Evolutionary conservation across 345 rosid species (phyloP).

Genomic region (Erysimum cheiranthoides): DNA sequence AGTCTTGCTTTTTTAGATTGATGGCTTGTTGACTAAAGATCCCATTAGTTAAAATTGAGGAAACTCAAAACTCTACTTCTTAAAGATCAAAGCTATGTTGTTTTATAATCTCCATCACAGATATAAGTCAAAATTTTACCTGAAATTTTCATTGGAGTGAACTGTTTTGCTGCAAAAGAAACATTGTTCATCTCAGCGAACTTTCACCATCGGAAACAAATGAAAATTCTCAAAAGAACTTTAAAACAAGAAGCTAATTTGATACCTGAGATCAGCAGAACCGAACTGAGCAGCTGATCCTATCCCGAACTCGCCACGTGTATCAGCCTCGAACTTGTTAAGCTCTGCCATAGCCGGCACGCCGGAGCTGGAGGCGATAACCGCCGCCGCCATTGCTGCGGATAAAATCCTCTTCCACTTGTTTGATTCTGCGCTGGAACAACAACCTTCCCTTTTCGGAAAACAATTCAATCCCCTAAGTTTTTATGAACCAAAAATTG

Average conservation of each 20-base stretch:
- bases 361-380: slow-evolving; percentile 57
- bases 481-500: background rate
- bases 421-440: slow-evolving; percentile 41
- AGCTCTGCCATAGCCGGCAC: slow-evolving; percentile 81
- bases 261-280: slow-evolving; percentile 80
- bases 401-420: slow-evolving; percentile 66
- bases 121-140: slow-evolving; percentile 44
- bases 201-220: background rate
- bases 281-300: slow-evolving; percentile 96
- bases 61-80: background rate
- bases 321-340: slow-evolving; percentile 83
- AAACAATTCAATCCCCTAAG: slow-evolving; percentile 16
- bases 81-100: slow-evolving; percentile 9
- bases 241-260: slow-evolving; percentile 12
- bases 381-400: slow-evolving; percentile 64
- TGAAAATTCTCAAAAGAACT: background rate
- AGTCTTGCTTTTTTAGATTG: slow-evolving; percentile 25
- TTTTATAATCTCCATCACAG: background rate
- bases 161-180: slow-evolving; percentile 73
- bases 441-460: slow-evolving; percentile 62
- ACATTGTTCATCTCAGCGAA: slow-evolving; percentile 29
- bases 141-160: slow-evolving; percentile 81
- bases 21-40: background rate
- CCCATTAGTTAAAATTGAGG: background rate
- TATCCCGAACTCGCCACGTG: slow-evolving; percentile 86